Conservation (phyloP, 768 basidiomycete genomes). For the Chalciporus piperatus region DNA sequence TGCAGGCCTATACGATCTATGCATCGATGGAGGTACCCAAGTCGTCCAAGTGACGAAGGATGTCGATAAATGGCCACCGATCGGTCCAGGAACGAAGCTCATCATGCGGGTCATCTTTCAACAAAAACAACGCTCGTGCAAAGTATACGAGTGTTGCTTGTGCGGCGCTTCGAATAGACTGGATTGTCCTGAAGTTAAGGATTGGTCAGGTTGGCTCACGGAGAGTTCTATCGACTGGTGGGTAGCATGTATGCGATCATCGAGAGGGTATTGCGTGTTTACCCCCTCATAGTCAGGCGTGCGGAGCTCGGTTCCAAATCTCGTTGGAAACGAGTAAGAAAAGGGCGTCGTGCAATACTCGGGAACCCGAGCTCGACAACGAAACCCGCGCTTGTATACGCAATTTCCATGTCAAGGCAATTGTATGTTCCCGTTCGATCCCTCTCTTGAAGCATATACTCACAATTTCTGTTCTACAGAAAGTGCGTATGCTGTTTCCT, state of each 20-base stretch:
- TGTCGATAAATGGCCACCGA: conserved; percentile 20
- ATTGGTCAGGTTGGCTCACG: conserved; percentile 22
- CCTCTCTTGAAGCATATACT: background rate
- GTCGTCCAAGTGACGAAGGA: conserved; percentile 22
- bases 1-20: conserved; percentile 20
- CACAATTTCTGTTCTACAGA: conserved; percentile 8
- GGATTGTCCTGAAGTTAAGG: conserved; percentile 5
- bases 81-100: conserved; percentile 24
- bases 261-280: background rate
- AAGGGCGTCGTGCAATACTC: background rate
- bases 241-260: background rate
- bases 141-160: conserved; percentile 15
- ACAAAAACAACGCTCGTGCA: conserved; percentile 12
- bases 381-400: conserved; percentile 22
- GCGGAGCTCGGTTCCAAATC: conserved; percentile 24
- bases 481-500: conserved; percentile 9
- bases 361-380: conserved; percentile 13
- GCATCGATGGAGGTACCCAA: conserved; percentile 22
- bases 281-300: conserved; percentile 7
- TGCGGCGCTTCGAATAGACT: conserved; percentile 21
- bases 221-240: conserved; percentile 25
- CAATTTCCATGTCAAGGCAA: conserved; percentile 23
- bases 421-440: conserved; percentile 11
- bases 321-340: conserved; percentile 19
- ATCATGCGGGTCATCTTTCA: conserved; percentile 25